These are phyloP conservation scores for Arthrocladium fulminans DNA, from an alignment of 2,329 filamentous ascomycete genomes.

Conservation along the genomic window DNA sequence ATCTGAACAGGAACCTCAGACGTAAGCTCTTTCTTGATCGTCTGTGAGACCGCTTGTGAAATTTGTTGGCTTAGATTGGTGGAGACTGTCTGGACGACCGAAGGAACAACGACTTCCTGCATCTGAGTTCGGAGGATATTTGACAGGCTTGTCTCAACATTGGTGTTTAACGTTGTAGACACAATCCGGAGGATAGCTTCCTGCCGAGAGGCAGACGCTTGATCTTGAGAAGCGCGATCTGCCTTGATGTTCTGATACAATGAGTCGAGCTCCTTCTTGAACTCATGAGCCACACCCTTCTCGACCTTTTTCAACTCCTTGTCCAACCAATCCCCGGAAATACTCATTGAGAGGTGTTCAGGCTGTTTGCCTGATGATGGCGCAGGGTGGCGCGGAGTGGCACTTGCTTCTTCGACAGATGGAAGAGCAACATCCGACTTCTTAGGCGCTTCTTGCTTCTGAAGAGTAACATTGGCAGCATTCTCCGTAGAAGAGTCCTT, in stretches of 20 bases:
- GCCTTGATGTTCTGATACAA: slow-evolving; percentile 57
- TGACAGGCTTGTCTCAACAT: slow-evolving; percentile 65
- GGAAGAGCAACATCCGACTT: slow-evolving; percentile 2
- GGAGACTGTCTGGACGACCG: slow-evolving; percentile 60
- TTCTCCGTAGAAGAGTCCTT: slow-evolving; percentile 7
- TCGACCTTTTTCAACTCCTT: slow-evolving; percentile 52
- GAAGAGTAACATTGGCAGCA: slow-evolving; percentile 2
- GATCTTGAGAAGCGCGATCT: slow-evolving; percentile 58
- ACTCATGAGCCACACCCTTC: slow-evolving; percentile 35
- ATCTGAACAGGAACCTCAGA: slow-evolving; percentile 59
- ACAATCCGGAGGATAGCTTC: slow-evolving; percentile 61
- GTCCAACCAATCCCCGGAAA: slow-evolving; percentile 50
- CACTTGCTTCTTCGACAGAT: slow-evolving; percentile 1
- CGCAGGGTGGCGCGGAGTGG: background rate
- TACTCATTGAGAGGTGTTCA: slow-evolving; percentile 26
- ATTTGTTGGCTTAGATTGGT: slow-evolving; percentile 63
- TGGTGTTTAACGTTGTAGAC: slow-evolving; percentile 59
- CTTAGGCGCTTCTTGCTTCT: slow-evolving; percentile 10
- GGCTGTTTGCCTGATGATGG: slow-evolving; percentile 8
- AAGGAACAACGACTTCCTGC: slow-evolving; percentile 64
- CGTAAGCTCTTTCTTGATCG: slow-evolving; percentile 65
- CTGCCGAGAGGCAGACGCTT: slow-evolving; percentile 55
- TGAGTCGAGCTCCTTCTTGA: slow-evolving; percentile 46
- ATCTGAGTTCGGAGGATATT: slow-evolving; percentile 71
- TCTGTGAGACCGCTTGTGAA: slow-evolving; percentile 54